Base-by-base conservation (phyloP, 176 grass and related monocot genomes). In the Juncus effusus region DNA sequence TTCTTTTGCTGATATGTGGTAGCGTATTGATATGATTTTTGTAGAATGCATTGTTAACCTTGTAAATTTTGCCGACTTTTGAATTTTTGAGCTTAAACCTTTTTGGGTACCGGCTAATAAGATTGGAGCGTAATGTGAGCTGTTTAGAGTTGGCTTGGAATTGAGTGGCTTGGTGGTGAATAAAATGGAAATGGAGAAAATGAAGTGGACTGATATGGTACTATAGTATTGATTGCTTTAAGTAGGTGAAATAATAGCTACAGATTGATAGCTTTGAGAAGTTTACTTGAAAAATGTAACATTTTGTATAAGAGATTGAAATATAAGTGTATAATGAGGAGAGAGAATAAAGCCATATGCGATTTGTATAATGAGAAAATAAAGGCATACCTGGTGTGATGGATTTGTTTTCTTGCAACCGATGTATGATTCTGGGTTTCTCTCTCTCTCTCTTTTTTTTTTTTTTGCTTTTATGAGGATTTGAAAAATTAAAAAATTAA, bases 21-120 rank as follows among this genome's bases (percentile, higher is more conserved):
- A 72, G 14, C 57, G 35, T 45, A 59, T 44, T 47, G 36, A 59
- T 72, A 50, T 72, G 35, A 72, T 72, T 72, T 66, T 57, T 72
- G 68, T 72, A 39, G 42, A 42, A 45, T 69, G 1, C 14, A 38
- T 16, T 40, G 39, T 69, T 15, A 16, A 16, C 15, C 16, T 41
- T 2, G 35, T 13, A 28, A 16, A 56, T 19, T 50, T 69, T 16
- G 47, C 6, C 56, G 42, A 49, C 42, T 52, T 28, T 45, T 59
- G 41, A 39, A 3, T 54, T 68, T 54, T 16, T 65, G 62, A 41
- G 40, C 42, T 70, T 70, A 13, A 56, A 56, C 66, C 36, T 57
- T 56, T 56, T 40, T 56, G 13, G 66, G 51, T 55, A 5, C 9
- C 54, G 14, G 38, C 28, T 5, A 19, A n/a, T 56, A 70, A 53